Conservation (phyloP, 1,139 yeast species). For the Taiozyma sp. region DNA sequence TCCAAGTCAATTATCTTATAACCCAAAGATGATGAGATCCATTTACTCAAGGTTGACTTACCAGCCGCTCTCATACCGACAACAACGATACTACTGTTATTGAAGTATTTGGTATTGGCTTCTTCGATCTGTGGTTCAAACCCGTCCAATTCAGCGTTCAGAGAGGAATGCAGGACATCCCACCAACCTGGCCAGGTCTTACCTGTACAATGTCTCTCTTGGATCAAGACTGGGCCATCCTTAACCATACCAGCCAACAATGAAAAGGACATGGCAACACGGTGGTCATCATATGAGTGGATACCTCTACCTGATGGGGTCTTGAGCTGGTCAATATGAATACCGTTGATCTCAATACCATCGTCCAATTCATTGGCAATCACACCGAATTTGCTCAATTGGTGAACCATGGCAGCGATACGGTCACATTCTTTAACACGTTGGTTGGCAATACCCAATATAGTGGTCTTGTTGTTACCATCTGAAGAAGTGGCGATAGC, state of each 20-base stretch:
- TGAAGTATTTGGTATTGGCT: slow-evolving; percentile 10
- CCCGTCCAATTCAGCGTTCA: slow-evolving; percentile 68
- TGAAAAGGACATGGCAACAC: slow-evolving; percentile 98
- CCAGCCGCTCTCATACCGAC: slow-evolving; percentile 99
- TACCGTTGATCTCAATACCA: slow-evolving; percentile 85
- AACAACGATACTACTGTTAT: slow-evolving; percentile 49
- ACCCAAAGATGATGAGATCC: slow-evolving; percentile 73
- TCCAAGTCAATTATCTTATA: slow-evolving; percentile 80
- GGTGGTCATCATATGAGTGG: slow-evolving; percentile 87
- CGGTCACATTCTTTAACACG: slow-evolving; percentile 97
- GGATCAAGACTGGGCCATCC: slow-evolving; percentile 58
- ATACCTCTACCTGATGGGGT: slow-evolving; percentile 56
- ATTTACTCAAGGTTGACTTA: slow-evolving; percentile 78
- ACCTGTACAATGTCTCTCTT: slow-evolving; percentile 89
- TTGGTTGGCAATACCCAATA: slow-evolving; percentile 96
- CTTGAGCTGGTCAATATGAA: slow-evolving; percentile 41
- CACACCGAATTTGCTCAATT: slow-evolving; percentile 89
- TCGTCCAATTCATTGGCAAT: slow-evolving; percentile 80
- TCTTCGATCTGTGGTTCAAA: slow-evolving; percentile 36
- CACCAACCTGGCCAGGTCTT: slow-evolving; percentile 99
- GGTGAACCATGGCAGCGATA: slow-evolving; percentile 89
- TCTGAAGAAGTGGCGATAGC: slow-evolving; percentile 62
- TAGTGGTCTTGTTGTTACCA: slow-evolving; percentile 55
- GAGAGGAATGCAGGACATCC: slow-evolving; percentile 77
- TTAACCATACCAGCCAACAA: slow-evolving; percentile 60